Conservation (phyloP, 2,329 filamentous ascomycete species). For the Cadophora malorum region DNA sequence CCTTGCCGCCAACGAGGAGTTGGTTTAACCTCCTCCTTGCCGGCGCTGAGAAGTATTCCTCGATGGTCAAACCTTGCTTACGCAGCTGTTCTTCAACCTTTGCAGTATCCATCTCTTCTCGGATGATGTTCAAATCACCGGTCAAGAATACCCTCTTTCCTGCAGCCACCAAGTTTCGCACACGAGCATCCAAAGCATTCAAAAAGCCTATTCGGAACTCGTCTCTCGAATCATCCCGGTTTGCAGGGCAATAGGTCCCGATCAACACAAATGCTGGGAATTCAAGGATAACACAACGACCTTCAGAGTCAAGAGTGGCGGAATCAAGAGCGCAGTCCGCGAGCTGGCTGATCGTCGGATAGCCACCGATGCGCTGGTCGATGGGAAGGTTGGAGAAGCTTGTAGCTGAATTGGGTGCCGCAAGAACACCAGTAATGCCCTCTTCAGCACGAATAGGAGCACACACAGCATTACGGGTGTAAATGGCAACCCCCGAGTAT, state of each 20-base stretch:
- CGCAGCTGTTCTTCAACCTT: constrained; percentile 73
- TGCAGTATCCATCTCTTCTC: constrained; percentile 72
- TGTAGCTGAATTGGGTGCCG: constrained; percentile 71
- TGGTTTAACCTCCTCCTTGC: constrained; percentile 84
- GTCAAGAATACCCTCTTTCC: constrained; percentile 87
- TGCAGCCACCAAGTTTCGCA: constrained; percentile 80
- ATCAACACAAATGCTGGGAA: constrained; percentile 95
- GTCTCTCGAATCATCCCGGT: constrained; percentile 81
- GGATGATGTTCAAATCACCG: constrained; percentile 85
- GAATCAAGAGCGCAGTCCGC: constrained; percentile 69
- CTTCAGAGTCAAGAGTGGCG: constrained; percentile 82
- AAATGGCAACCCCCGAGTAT: constrained; percentile 95
- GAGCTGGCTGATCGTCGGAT: constrained; percentile 75
- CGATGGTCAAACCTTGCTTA: constrained; percentile 70
- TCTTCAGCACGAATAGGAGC: constrained; percentile 90
- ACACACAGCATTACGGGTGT: constrained; percentile 87
- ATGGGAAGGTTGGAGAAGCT: constrained; percentile 77
- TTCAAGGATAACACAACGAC: constrained; percentile 87
- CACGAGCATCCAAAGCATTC: constrained; percentile 77
- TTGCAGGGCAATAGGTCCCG: constrained; percentile 91
- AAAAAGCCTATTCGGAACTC: constrained; percentile 84
- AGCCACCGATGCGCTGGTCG: constrained; percentile 84
- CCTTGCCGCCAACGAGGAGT: constrained; percentile 75
- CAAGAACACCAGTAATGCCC: constrained; percentile 84
- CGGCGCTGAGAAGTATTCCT: constrained; percentile 76